A percentile compares a stretch with the other conserved stretches of the same genome.
These are phyloP conservation scores for Beta corolliflora DNA, from an alignment of 179 eudicot species.

Conservation along the genomic window DNA sequence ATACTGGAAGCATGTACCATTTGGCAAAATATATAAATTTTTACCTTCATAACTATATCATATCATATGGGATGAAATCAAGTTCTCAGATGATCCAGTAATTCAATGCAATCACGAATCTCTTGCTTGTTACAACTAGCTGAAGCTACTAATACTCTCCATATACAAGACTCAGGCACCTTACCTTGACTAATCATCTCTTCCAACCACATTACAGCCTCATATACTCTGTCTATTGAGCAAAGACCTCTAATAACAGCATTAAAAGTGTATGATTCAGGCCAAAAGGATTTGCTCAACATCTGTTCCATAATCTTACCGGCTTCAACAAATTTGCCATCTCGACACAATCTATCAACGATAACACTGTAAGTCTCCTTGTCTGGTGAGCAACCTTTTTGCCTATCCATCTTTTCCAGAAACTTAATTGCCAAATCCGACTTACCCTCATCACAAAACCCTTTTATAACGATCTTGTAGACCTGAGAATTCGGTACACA, in stretches of 20 bases:
- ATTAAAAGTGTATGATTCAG: slow-evolving; percentile 36
- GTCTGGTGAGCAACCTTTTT: slow-evolving; percentile 58
- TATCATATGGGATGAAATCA: neutral
- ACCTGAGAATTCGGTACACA: slow-evolving; percentile 68
- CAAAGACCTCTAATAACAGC: slow-evolving; percentile 73
- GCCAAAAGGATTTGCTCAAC: slow-evolving; percentile 61
- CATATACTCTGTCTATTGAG: slow-evolving; percentile 47
- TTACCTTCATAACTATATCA: no score
- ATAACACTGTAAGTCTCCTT: slow-evolving; percentile 59
- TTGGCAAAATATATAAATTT: neutral
- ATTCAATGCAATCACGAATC: slow-evolving; percentile 23
- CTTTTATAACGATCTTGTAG: slow-evolving; percentile 54
- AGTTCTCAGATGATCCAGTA: slow-evolving; percentile 29
- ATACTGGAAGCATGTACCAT: neutral
- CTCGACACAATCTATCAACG: slow-evolving; percentile 62
- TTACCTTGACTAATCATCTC: slow-evolving; percentile 86
- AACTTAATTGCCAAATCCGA: slow-evolving; percentile 49
- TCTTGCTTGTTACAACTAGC: slow-evolving; percentile 35
- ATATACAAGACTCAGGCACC: slow-evolving; percentile 53
- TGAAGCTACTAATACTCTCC: slow-evolving; percentile 61
- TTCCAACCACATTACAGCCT: slow-evolving; percentile 81
- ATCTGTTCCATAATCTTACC: slow-evolving; percentile 62
- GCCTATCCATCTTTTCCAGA: slow-evolving; percentile 66
- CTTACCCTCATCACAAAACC: slow-evolving; percentile 53
- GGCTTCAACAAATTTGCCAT: slow-evolving; percentile 64